phyloP scores from a whole-genome alignment of 2,329 filamentous ascomycete genomes.

The Sporothrix humicola region DNA sequence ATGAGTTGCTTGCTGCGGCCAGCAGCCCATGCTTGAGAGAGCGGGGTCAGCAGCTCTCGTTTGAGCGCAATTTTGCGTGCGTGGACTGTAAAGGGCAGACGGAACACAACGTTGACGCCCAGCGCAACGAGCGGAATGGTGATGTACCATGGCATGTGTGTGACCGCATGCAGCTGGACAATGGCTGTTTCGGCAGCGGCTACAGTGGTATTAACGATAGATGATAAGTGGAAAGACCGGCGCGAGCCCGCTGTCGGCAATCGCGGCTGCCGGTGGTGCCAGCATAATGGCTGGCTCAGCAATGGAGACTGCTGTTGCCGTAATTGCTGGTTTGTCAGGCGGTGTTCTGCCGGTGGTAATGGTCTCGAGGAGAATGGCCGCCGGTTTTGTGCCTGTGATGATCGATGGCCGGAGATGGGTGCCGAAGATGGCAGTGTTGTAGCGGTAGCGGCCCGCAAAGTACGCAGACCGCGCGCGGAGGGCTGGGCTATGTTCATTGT shows the following conservation, averaged over 20 bases:
- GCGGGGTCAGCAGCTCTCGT: slow-evolving; percentile 42
- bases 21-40: slow-evolving; percentile 47
- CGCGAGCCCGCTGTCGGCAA: background rate
- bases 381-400: background rate
- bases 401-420: background rate
- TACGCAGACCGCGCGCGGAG: background rate
- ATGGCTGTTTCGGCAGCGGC: slow-evolving; percentile 52
- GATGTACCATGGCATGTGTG: slow-evolving; percentile 59
- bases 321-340: background rate
- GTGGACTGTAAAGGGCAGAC: slow-evolving; percentile 56
- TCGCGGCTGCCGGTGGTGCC: background rate
- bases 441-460: background rate
- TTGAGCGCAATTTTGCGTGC: slow-evolving; percentile 43
- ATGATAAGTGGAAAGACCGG: slow-evolving; percentile 31
- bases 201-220: slow-evolving; percentile 43
- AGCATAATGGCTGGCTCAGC: background rate
- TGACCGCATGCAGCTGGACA: slow-evolving; percentile 50
- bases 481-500: background rate
- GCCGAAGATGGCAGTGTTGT: background rate
- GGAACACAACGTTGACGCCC: slow-evolving; percentile 46
- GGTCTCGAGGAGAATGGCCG: background rate
- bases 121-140: slow-evolving; percentile 60
- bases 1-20: slow-evolving; percentile 36
- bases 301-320: background rate
- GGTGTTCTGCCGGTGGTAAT: background rate